A percentile compares a stretch with the other conserved stretches of the same genome.
Conservation (phyloP, 1,284 basidiomycete genomes). For the Boletus mariae region DNA sequence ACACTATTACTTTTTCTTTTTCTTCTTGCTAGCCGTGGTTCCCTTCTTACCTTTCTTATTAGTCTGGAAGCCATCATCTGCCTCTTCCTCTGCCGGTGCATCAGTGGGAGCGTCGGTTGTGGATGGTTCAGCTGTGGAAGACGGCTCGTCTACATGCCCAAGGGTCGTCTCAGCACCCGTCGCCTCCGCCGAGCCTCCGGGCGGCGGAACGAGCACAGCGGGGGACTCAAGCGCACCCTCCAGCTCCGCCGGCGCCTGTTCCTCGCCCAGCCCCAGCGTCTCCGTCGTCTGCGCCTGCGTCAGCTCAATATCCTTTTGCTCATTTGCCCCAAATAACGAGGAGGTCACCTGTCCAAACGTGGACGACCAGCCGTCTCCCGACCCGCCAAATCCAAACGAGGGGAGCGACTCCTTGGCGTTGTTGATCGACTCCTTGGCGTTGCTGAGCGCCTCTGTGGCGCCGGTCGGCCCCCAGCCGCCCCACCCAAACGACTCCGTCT, state of each 20-base stretch:
- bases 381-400: conserved; percentile 7
- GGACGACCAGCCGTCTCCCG: neutral
- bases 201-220: neutral
- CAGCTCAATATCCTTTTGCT: conserved; percentile 14
- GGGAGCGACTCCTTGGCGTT: neutral
- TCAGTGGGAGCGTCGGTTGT: conserved; percentile 21
- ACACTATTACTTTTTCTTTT: conserved; percentile 13
- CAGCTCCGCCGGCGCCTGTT: no score
- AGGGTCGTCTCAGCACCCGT: neutral
- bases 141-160: conserved; percentile 2
- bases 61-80: neutral
- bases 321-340: conserved; percentile 7
- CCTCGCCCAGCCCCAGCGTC: neutral
- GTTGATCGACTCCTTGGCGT: neutral
- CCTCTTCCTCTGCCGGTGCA: conserved; percentile 12
- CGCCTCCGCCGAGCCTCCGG: neutral
- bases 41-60: conserved; percentile 1
- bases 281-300: neutral
- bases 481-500: neutral
- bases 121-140: conserved; percentile 7
- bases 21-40: conserved; percentile 15
- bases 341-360: neutral
- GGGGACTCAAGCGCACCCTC: neutral
- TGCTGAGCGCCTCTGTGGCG: neutral
- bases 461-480: neutral